Evolutionary conservation across 495 filamentous ascomycete species (phyloP).

Genomic region (Immersiella caudata): DNA sequence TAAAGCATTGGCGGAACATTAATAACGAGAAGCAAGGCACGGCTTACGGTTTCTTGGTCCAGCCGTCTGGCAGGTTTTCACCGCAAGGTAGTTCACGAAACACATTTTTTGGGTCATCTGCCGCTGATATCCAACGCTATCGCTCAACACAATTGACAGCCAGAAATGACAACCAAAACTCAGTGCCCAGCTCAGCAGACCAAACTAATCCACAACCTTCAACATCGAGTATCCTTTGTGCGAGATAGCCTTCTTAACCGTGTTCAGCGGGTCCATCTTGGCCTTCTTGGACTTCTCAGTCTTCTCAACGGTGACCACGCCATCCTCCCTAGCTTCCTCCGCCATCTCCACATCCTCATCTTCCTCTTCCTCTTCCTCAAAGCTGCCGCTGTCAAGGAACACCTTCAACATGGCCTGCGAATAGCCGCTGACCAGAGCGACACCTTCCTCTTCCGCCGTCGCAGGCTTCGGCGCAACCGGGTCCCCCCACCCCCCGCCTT

Average conservation of each 20-base stretch:
- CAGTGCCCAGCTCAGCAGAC: neutral
- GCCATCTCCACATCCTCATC: constrained; percentile 34
- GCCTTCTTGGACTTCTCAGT: constrained; percentile 33
- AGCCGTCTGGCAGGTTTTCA: neutral
- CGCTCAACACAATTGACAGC: neutral
- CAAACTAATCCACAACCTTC: constrained; percentile 41
- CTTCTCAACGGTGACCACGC: constrained; percentile 26
- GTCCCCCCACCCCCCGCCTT: constrained; percentile 17
- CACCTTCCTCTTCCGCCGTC: constrained; percentile 37
- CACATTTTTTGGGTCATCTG: neutral
- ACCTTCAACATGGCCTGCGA: constrained; percentile 53
- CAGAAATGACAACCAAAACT: neutral
- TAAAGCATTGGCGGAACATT: neutral
- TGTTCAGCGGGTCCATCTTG: constrained; percentile 40
- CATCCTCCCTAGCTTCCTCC: constrained; percentile 34
- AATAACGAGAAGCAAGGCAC: neutral
- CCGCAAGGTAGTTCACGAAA: neutral
- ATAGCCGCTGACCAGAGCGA: constrained; percentile 50
- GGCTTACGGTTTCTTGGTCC: neutral
- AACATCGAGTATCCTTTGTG: constrained; percentile 50
- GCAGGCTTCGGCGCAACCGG: constrained; percentile 45
- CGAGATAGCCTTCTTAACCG: constrained; percentile 46
- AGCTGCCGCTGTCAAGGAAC: constrained; percentile 47
- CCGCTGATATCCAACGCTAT: neutral
- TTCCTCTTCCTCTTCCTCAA: constrained; percentile 42